Evolutionary conservation across 2,329 filamentous ascomycete genomes (phyloP), one percentile per base, ranked within the genome.

Genomic region (Fusarium chuoi): DNA sequence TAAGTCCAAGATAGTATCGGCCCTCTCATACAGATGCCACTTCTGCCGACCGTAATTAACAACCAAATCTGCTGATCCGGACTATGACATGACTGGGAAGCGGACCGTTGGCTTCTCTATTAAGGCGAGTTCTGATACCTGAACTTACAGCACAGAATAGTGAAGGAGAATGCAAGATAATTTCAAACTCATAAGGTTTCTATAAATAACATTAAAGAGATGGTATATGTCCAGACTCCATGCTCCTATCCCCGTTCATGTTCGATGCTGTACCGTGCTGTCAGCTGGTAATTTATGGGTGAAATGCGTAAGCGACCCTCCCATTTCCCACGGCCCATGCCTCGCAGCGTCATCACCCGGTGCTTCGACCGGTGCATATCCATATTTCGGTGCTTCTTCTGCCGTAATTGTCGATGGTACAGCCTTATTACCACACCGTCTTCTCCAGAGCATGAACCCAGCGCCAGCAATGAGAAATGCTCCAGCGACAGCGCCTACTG

Each of bases 291-390:
- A 5, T 22, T 64, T 55, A 46, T 64, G 55, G 10, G 38, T 46
- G 18, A 36, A 64, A 5, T 64, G 55, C 6, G 28, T 38, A 0
- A 30, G 24, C 8, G 54, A 24, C 11, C 33, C 46, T 15, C 65
- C 65, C 52, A 68, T 67, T 13, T 68, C 62, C 33, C 44, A 61
- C 2, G 54, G 62, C 1, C 62, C 65, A 20, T 26, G 45, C 3
- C 20, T n/a, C 13, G 30, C 14, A 8, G 3, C 3, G 7, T 54
- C 42, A 20, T 48, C 35, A 41, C 4, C 24, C 14, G 54, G 46
- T 13, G 24, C 35, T 17, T 61, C 39, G 0, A 67, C 52, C 0
- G 46, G 39, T 10, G 48, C 35, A 42, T 66, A 68, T 13, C 18
- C 42, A 22, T 44, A 26, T 5, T 54, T 68, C 5, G 30, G 48